phyloP scores from a whole-genome alignment of 164 flowering plant species.

The Umbellularia californica region DNA sequence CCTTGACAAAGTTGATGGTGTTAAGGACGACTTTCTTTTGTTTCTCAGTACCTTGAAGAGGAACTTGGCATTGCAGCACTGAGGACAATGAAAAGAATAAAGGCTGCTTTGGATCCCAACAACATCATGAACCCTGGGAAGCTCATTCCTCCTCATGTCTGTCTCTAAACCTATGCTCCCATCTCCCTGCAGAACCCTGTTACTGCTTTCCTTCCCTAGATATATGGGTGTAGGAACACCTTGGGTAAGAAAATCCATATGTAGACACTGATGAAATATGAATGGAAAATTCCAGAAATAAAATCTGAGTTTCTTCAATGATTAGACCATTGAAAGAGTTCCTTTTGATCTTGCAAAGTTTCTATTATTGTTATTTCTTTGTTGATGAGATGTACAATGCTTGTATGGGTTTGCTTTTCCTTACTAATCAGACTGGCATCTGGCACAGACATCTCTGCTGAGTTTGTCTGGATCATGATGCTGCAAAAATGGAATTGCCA shows the following conservation, averaged over 20 bases:
- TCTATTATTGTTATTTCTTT: no score
- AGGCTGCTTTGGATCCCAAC: conserved; percentile 86
- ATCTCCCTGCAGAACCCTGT: not conserved
- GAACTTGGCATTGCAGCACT: conserved; percentile 81
- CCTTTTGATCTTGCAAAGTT: not conserved
- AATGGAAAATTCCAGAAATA: not conserved
- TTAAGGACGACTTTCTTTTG: not conserved
- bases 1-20: not conserved
- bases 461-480: not conserved
- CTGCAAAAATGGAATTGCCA: not conserved
- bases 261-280: not conserved
- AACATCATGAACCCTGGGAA: conserved; percentile 98
- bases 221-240: not conserved
- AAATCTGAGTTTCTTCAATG: not conserved
- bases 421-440: not conserved
- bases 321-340: not conserved
- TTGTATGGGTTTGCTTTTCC: not conserved
- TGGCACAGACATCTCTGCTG: not conserved
- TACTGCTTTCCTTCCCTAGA: not conserved
- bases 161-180: conserved; percentile 21
- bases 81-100: conserved; percentile 83
- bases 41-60: conserved; percentile 77
- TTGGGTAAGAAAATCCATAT: not conserved
- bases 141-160: conserved; percentile 65
- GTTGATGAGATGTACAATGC: not conserved